Base-by-base conservation (phyloP, 192 early-diverging fungal genomes). In the Kappamyces sp. region DNA sequence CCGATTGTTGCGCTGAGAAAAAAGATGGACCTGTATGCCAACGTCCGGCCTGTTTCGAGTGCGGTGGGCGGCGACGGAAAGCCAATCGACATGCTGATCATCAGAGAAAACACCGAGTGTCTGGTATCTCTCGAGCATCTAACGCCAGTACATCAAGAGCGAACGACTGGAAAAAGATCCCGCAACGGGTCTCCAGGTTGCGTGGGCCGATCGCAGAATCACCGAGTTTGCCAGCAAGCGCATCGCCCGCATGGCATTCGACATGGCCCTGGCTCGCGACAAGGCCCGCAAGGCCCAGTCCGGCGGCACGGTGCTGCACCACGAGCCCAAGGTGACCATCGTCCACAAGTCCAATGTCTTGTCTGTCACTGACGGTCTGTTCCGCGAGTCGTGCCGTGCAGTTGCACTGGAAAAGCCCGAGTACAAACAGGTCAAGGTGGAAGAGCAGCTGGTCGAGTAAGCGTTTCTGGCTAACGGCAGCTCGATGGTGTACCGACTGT, bases 401-500 rank as follows among this genome's bases (percentile, higher is more conserved):
- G 91, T 92, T 15, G 85, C 88, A 63, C 80, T 90, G 40, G 69
- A 76, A 52, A 87, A 85, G 47, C 65, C 78, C 8, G 73, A 72
- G 46, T 81, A 79, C 55, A 62, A 68, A 40, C 64, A 67, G 40
- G 83, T 94, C 0, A 79, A 90, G 41, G 76, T 93, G 69, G 90
- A 98, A 61, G 95, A 98, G 75, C 95, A 98, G 74, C 79, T 98
- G 66, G 93, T 98, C 2, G 95, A 98, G 23, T 23, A 23, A 23
- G 23, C 0, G 23, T 23, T 23, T 0, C 23, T 23, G 23, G 23
- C 23, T 23, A 23, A 23, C 23, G 23, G 23, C 23, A 23, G 23
- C 62, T 98, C 95, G 23, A 98, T 98, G 95, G 95, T 98, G 64
- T 90, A 97, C 71, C 90, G 95, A 63, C 83, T 98, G 84, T 98